Evolutionary conservation across 1,284 basidiomycete species (phyloP).

Genomic region (Amylostereum chailletii): DNA sequence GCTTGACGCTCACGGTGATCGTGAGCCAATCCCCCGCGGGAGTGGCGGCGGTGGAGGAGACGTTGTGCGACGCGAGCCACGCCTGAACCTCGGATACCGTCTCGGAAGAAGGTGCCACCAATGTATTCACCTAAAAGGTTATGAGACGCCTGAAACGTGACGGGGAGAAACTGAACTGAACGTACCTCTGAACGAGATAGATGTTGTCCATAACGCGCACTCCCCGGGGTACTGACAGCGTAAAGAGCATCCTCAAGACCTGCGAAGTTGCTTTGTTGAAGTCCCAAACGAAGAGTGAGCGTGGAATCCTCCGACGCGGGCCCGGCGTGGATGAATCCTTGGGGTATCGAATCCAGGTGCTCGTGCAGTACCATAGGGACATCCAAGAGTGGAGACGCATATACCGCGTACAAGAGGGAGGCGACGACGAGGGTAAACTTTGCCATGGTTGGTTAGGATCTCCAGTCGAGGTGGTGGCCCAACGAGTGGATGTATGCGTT

Average conservation of each 20-base stretch:
- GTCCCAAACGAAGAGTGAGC: constrained; percentile 17
- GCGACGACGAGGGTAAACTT: too few relatives aligned
- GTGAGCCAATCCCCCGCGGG: constrained; percentile 17
- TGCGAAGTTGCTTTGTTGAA: constrained; percentile 14
- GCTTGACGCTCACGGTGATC: constrained; percentile 17
- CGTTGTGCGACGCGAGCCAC: constrained; percentile 24
- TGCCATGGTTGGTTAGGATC: too few relatives aligned
- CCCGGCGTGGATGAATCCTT: constrained; percentile 15
- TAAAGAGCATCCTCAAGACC: constrained; percentile 19
- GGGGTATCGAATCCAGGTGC: constrained; percentile 12
- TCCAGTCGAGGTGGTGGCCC: too few relatives aligned
- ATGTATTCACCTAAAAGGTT: background rate
- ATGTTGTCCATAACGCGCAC: constrained; percentile 23
- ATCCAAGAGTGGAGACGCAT: too few relatives aligned
- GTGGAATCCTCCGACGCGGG: constrained; percentile 13
- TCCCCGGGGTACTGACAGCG: constrained; percentile 26
- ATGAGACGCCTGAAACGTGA: background rate
- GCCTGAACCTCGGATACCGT: constrained; percentile 21
- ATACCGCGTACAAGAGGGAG: too few relatives aligned
- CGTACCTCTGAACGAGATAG: constrained; percentile 27
- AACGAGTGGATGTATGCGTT: too few relatives aligned
- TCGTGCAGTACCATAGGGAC: constrained; percentile 12
- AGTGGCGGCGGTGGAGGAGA: constrained; percentile 18
- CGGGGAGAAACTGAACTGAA: background rate
- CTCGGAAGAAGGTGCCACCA: constrained; percentile 13